Base-by-base conservation (phyloP, 768 basidiomycete genomes). In the Tricholoma furcatifolium region DNA sequence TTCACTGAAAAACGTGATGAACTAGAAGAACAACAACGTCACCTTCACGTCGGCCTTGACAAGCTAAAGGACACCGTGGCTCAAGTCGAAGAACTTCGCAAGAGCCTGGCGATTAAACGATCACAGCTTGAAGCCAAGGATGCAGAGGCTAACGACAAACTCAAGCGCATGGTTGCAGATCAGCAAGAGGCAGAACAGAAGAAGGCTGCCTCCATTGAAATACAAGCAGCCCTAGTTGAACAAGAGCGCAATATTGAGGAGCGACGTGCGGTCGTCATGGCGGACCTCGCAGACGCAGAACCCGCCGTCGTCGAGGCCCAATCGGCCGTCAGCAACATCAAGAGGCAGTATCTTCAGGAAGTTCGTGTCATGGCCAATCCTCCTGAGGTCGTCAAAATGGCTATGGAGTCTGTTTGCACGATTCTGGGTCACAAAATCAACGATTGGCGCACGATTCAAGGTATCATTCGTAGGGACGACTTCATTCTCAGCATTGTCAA, bases 171-270 rank as follows among this genome's bases (percentile, higher is more conserved):
- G 96, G 94, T 99, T 12, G 80, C 91, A 6, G 96, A 98, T 69
- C 96, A 99, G 70, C 96, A 98, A 65, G 96, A 98, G 65, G 97
- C 97, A 2, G 97, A 99, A 64, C 92, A 95, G 67, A 97, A 98
- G 82, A 98, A 98, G 66, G 80, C 90, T 2, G 94, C 93, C 0
- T 99, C 97, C 7, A 93, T 98, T 60, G 84, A 95, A 68, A 95
- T 98, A 42, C 94, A 98, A 65, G 91, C 92, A 2, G 93, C 92
- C 20, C 78, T 98, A 44, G 91, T 89, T 14, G 85, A 93, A 67
- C 95, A 98, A 67, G 93, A 98, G 69, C 81, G 82, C 53, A 67
- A 90, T 62, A 99, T 98, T 53, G 85, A 88, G 53, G 85, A 97
- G 64, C 88, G 97, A 38, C 83, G 86, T 36, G 81, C 85, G 14